Evolutionary conservation across 306 rosid genomes (phyloP).

Genomic region (Cercis canadensis): DNA sequence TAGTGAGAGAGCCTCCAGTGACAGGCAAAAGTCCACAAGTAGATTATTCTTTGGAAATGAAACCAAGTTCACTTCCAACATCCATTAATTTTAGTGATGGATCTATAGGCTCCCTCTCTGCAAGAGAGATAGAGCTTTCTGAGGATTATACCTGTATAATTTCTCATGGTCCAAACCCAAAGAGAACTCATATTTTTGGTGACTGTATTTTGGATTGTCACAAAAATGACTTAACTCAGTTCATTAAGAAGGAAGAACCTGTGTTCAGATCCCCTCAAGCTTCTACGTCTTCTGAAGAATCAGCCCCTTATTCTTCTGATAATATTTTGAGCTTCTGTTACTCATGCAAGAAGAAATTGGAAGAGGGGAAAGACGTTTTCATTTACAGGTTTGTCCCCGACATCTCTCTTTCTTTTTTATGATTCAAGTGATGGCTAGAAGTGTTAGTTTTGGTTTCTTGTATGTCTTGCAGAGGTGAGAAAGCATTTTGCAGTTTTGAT

Average conservation of each 20-base stretch:
- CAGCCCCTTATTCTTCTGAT: conserved; percentile 32
- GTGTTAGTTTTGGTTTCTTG: conserved; percentile 28
- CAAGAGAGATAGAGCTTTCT: conserved; percentile 82
- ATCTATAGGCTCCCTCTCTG: conserved; percentile 63
- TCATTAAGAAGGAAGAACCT: conserved; percentile 52
- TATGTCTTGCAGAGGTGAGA: conserved; percentile 53
- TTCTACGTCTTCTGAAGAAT: conserved; percentile 40
- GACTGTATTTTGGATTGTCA: conserved; percentile 84
- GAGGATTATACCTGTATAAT: conserved; percentile 95
- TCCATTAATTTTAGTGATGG: conserved; percentile 56
- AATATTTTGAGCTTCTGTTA: conserved; percentile 49
- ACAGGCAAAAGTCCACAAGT: conserved; percentile 35
- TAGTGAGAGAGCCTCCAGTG: conserved; percentile 34
- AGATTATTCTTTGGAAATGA: conserved; percentile 45
- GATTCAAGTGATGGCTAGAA: conserved; percentile 14
- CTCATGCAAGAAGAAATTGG: conserved; percentile 62
- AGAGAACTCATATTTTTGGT: conserved; percentile 81
- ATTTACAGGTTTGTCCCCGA: conserved; percentile 58
- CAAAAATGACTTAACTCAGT: conserved; percentile 57
- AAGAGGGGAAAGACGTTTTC: conserved; percentile 54
- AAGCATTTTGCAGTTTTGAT: conserved; percentile 72
- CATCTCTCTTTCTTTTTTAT: background rate
- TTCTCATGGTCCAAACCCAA: conserved; percentile 94
- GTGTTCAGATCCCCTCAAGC: conserved; percentile 44
- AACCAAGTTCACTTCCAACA: conserved; percentile 68